Percentiles rank a stretch among this genome's conserved stretches.
Conservation (phyloP, 345 rosid species). For the Nasturtium officinale region DNA sequence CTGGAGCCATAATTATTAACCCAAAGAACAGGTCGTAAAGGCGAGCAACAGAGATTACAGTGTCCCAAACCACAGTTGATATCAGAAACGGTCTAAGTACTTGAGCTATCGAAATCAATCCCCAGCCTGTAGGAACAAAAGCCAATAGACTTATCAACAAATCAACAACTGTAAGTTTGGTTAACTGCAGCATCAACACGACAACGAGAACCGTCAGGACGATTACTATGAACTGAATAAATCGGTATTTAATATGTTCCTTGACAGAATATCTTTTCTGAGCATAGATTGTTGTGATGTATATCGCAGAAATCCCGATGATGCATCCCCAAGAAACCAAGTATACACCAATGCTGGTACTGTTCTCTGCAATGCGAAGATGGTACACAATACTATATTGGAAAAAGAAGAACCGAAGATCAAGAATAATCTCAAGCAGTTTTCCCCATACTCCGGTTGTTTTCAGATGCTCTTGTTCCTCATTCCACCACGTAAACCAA, state of each 20-base stretch:
- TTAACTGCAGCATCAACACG: slow-evolving; percentile 67
- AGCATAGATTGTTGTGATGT: slow-evolving; percentile 62
- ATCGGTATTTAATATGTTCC: slow-evolving; percentile 83
- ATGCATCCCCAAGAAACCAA: slow-evolving; percentile 78
- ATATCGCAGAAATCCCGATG: slow-evolving; percentile 58
- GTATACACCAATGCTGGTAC: slow-evolving; percentile 72
- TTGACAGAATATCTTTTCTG: slow-evolving; percentile 68
- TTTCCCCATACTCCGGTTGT: slow-evolving; percentile 87
- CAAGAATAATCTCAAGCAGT: slow-evolving; percentile 69
- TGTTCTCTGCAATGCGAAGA: slow-evolving; percentile 58
- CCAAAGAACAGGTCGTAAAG: slow-evolving; percentile 79
- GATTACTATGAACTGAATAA: slow-evolving; percentile 83
- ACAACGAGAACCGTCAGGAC: slow-evolving; percentile 58
- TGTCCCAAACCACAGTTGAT: slow-evolving; percentile 64
- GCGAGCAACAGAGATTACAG: slow-evolving; percentile 79
- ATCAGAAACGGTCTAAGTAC: slow-evolving; percentile 70
- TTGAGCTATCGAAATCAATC: slow-evolving; percentile 73
- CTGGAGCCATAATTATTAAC: slow-evolving; percentile 77
- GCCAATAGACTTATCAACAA: slow-evolving; percentile 81
- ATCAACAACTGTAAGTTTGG: slow-evolving; percentile 61
- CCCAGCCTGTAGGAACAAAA: slow-evolving; percentile 94
- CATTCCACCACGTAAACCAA: slow-evolving; percentile 96
- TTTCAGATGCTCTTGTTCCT: slow-evolving; percentile 88
- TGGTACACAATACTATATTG: slow-evolving; percentile 90
- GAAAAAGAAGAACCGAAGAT: slow-evolving; percentile 92